Evolutionary conservation across 2,329 filamentous ascomycete species (phyloP).

Genomic region (Raffaelea albimanens): DNA sequence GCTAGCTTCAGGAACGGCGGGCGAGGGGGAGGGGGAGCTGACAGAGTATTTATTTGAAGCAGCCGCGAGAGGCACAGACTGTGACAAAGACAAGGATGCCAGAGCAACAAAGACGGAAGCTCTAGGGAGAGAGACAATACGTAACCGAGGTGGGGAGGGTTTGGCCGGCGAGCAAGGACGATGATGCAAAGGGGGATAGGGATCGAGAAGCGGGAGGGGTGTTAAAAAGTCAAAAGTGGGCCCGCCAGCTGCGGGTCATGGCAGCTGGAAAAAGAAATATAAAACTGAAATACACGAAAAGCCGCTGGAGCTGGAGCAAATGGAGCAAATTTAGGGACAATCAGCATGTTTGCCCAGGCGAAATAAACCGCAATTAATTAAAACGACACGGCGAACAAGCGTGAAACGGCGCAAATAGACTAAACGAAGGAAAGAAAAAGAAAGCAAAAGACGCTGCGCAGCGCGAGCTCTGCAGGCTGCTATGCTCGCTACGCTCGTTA

Average conservation of each 20-base stretch:
- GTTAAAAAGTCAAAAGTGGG: not conserved
- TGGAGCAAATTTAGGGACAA: no score
- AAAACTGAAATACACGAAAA: no score
- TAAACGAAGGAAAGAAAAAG: not conserved
- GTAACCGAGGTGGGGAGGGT: slow-evolving; percentile 1
- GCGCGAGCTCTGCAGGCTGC: no score
- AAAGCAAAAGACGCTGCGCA: not conserved
- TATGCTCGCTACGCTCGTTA: no score
- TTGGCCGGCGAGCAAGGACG: not conserved
- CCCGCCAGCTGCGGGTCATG: not conserved
- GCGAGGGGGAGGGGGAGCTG: not conserved
- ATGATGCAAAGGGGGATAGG: not conserved
- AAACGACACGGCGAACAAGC: no score
- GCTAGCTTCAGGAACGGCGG: not conserved
- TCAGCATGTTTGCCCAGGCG: no score
- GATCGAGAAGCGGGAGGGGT: not conserved
- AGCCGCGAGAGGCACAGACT: not conserved
- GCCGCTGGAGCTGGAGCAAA: no score
- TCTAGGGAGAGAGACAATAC: not conserved
- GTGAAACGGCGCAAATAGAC: not conserved
- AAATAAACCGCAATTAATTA: no score
- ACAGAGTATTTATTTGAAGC: slow-evolving; percentile 1
- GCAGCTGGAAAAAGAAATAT: not conserved
- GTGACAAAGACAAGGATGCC: not conserved
- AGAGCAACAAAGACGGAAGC: not conserved